Conservation (phyloP, 2,329 filamentous ascomycete genomes). For the Bipolaris zeicola region DNA sequence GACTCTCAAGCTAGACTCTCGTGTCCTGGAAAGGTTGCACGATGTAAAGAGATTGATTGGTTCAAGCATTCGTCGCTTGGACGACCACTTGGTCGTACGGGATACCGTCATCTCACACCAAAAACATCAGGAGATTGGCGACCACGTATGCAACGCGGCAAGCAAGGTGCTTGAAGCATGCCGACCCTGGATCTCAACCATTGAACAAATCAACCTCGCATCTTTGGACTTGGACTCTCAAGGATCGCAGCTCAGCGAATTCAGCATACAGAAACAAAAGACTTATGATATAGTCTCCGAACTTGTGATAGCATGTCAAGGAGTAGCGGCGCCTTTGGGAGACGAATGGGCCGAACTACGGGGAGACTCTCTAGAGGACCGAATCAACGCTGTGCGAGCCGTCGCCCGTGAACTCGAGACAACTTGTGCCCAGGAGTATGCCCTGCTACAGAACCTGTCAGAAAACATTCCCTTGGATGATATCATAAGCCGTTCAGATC, state of each 20-base stretch:
- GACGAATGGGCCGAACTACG: constrained; percentile 97
- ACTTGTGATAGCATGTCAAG: constrained; percentile 83
- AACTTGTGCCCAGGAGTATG: constrained; percentile 84
- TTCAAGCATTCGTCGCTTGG: constrained; percentile 83
- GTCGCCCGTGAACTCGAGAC: constrained; percentile 82
- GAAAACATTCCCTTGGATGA: constrained; percentile 69
- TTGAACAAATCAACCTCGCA: constrained; percentile 90
- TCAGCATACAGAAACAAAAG: constrained; percentile 87
- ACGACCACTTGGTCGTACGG: constrained; percentile 77
- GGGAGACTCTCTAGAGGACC: constrained; percentile 85
- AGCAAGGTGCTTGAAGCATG: constrained; percentile 85
- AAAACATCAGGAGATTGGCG: constrained; percentile 79
- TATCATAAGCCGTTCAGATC: constrained; percentile 32
- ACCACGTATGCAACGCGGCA: constrained; percentile 78
- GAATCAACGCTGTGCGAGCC: constrained; percentile 77
- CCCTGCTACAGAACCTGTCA: constrained; percentile 83
- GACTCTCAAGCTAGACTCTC: constrained; percentile 73
- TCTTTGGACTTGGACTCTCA: constrained; percentile 78
- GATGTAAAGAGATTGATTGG: constrained; percentile 84
- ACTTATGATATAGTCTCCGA: constrained; percentile 94
- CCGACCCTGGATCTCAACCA: constrained; percentile 83
- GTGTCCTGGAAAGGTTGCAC: constrained; percentile 80
- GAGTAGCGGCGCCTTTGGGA: constrained; percentile 85
- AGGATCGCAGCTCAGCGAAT: constrained; percentile 84
- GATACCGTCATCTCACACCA: constrained; percentile 82